Evolutionary conservation across 345 rosid species (phyloP).

Genomic region (Erysimum cheiranthoides): DNA sequence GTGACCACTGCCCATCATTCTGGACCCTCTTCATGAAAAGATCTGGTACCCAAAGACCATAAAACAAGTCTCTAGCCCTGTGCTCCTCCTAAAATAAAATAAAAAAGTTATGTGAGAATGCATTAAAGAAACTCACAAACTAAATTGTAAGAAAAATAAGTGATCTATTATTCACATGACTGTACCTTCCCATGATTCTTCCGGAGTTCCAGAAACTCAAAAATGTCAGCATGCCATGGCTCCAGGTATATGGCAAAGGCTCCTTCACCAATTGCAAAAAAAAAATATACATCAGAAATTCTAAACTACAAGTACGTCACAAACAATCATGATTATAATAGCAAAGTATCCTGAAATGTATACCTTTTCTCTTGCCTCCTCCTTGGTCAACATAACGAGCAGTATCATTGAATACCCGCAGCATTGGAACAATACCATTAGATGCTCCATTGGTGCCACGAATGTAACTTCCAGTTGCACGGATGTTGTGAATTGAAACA

Average conservation of each 20-base stretch:
- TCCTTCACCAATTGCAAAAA: slow-evolving; percentile 11
- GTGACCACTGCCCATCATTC: slow-evolving; percentile 74
- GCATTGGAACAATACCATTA: slow-evolving; percentile 29
- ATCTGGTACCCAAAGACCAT: slow-evolving; percentile 90
- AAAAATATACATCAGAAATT: not conserved
- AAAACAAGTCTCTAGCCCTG: slow-evolving; percentile 84
- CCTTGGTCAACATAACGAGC: slow-evolving; percentile 30
- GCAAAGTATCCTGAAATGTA: not conserved
- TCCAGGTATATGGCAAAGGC: slow-evolving; percentile 24
- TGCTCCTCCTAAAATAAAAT: slow-evolving; percentile 65
- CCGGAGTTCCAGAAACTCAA: slow-evolving; percentile 12
- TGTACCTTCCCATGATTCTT: slow-evolving; percentile 28
- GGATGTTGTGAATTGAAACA: slow-evolving; percentile 53
- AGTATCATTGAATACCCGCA: slow-evolving; percentile 15
- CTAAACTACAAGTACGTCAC: not conserved
- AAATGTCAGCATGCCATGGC: slow-evolving; percentile 21
- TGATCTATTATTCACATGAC: not conserved
- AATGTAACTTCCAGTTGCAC: slow-evolving; percentile 26
- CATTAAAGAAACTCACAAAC: not conserved
- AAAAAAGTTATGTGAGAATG: not conserved
- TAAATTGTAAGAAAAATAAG: not conserved
- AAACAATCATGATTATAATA: slow-evolving; percentile 40
- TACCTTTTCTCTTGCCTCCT: slow-evolving; percentile 30
- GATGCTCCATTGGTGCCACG: slow-evolving; percentile 27
- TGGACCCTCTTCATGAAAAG: slow-evolving; percentile 91